Conservation (phyloP, 345 rosid species). For the Acer negundo region DNA sequence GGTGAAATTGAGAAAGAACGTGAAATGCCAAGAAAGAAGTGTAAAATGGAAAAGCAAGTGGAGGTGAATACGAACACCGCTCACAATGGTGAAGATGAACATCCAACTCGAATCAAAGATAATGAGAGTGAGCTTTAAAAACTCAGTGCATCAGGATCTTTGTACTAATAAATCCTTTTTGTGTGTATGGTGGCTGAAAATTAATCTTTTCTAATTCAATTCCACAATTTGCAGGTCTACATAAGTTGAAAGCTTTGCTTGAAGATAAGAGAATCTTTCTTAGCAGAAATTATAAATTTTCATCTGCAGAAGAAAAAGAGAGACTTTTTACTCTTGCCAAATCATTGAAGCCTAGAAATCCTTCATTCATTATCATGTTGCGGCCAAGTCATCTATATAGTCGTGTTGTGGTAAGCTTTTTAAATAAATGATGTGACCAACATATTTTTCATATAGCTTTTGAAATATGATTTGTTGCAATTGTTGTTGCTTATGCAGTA, state of each 20-base stretch:
- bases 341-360: constrained; percentile 33
- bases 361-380: constrained; percentile 39
- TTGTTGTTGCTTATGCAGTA: constrained; percentile 12
- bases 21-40: too few relatives aligned
- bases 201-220: background rate
- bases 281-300: constrained; percentile 4
- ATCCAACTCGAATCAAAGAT: too few relatives aligned
- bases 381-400: background rate
- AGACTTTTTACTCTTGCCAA: constrained; percentile 37
- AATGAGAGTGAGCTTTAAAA: constrained; percentile 25
- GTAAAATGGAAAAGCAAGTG: too few relatives aligned
- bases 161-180: too few relatives aligned
- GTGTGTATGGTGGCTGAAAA: background rate
- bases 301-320: constrained; percentile 24
- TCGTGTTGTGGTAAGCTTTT: background rate
- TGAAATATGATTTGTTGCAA: too few relatives aligned
- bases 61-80: too few relatives aligned
- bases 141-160: background rate
- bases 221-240: background rate
- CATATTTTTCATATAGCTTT: too few relatives aligned
- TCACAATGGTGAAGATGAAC: too few relatives aligned
- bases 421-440: too few relatives aligned
- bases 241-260: background rate
- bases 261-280: constrained; percentile 12
- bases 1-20: too few relatives aligned